Conservation (phyloP, 176 grass and related monocot genomes). For the Raddia guianensis region DNA sequence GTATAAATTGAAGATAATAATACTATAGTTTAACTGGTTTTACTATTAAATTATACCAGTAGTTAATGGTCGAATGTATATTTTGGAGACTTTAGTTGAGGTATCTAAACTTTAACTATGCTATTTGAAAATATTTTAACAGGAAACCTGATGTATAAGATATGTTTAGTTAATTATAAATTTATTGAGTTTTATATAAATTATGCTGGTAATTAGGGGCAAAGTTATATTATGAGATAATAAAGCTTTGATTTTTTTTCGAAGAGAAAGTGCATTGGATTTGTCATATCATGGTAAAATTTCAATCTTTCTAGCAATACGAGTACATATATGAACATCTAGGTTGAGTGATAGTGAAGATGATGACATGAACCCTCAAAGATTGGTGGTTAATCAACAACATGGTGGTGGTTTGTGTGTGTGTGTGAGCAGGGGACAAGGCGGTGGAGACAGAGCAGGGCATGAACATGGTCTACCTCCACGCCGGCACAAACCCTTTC, state of each 20-base stretch:
- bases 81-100: no score
- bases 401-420: neutral
- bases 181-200: no score
- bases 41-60: no score
- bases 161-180: no score
- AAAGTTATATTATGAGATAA: no score
- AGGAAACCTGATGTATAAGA: no score
- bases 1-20: no score
- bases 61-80: no score
- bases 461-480: constrained; percentile 63
- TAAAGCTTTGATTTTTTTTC: neutral
- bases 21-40: no score
- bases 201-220: no score
- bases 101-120: no score
- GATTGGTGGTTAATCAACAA: neutral
- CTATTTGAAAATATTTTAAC: no score
- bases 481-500: constrained; percentile 72
- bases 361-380: neutral
- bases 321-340: neutral
- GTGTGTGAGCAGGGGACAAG: constrained; percentile 55
- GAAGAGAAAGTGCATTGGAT: neutral
- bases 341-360: neutral
- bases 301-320: neutral
- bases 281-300: neutral
- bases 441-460: constrained; percentile 59